A percentile compares a stretch with the other conserved stretches of the same genome.
These are phyloP conservation scores for Acanthamoeba healyi DNA, from an alignment of 208 protist species.

Conservation along the genomic window DNA sequence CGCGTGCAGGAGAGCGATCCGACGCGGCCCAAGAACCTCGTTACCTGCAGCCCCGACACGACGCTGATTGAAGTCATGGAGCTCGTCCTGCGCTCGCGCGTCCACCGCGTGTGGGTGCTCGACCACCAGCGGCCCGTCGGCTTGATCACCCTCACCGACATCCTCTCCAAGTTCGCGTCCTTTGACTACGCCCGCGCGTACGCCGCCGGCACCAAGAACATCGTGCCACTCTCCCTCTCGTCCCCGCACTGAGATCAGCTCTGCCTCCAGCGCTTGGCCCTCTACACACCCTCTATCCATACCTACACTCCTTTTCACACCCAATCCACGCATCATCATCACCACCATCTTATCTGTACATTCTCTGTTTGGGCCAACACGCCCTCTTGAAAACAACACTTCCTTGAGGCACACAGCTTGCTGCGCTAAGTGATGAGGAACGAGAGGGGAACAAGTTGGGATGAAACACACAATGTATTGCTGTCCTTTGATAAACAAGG, in stretches of 20 bases:
- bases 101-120: constrained; percentile 61
- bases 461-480: constrained; percentile 27
- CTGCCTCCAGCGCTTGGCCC: too few species aligned
- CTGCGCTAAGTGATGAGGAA: too few species aligned
- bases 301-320: too few species aligned
- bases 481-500: neutral
- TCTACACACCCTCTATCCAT: too few species aligned
- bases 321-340: too few species aligned
- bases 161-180: constrained; percentile 51
- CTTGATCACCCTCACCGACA: constrained; percentile 48
- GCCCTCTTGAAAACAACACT: too few species aligned
- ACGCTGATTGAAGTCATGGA: constrained; percentile 57
- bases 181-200: constrained; percentile 33
- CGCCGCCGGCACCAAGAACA: neutral
- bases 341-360: too few species aligned
- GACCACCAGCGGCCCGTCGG: constrained; percentile 29
- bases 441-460: too few species aligned
- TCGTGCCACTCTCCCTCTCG: constrained; percentile 53
- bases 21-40: neutral
- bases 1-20: neutral
- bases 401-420: too few species aligned
- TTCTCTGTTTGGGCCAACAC: too few species aligned
- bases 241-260: neutral
- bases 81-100: neutral
- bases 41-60: neutral